Evolutionary conservation across 495 filamentous ascomycete genomes (phyloP).

Genomic region (Annulohypoxylon moriforme): DNA sequence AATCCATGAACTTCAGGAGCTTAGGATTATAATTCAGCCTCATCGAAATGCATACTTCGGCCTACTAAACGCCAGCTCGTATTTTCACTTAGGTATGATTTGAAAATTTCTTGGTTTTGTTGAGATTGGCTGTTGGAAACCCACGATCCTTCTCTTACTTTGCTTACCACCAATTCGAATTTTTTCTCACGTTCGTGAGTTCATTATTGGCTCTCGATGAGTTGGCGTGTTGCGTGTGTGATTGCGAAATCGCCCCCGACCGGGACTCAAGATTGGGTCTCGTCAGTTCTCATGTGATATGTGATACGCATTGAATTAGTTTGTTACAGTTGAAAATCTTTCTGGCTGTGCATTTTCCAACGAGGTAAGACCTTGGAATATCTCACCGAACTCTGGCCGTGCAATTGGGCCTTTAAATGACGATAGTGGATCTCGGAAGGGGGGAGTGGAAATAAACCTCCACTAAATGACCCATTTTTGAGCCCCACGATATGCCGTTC

Average conservation of each 20-base stretch:
- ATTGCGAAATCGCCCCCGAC: constrained; percentile 28
- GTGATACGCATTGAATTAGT: constrained; percentile 31
- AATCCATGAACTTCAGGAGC: not conserved
- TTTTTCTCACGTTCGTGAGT: not conserved
- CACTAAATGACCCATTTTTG: constrained; percentile 37
- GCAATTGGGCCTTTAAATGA: constrained; percentile 29
- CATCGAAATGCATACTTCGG: not conserved
- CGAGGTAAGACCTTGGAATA: constrained; percentile 45
- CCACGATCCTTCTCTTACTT: constrained; percentile 1
- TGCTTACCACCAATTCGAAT: not conserved
- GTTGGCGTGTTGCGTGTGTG: constrained; percentile 9
- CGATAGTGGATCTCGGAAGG: constrained; percentile 26
- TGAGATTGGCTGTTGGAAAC: not conserved
- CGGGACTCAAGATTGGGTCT: constrained; percentile 1
- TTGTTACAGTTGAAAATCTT: constrained; percentile 32
- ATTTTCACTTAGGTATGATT: too few relatives aligned
- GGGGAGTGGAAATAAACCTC: constrained; percentile 45
- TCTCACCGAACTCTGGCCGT: constrained; percentile 43
- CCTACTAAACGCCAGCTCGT: too few relatives aligned
- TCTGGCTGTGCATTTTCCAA: constrained; percentile 31
- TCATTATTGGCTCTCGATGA: constrained; percentile 6
- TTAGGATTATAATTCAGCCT: constrained; percentile 4
- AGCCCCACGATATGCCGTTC: constrained; percentile 22
- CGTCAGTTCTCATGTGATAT: constrained; percentile 39
- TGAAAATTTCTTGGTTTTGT: too few relatives aligned